Base-by-base conservation (phyloP, 768 basidiomycete genomes). In the Mycena latifolia region DNA sequence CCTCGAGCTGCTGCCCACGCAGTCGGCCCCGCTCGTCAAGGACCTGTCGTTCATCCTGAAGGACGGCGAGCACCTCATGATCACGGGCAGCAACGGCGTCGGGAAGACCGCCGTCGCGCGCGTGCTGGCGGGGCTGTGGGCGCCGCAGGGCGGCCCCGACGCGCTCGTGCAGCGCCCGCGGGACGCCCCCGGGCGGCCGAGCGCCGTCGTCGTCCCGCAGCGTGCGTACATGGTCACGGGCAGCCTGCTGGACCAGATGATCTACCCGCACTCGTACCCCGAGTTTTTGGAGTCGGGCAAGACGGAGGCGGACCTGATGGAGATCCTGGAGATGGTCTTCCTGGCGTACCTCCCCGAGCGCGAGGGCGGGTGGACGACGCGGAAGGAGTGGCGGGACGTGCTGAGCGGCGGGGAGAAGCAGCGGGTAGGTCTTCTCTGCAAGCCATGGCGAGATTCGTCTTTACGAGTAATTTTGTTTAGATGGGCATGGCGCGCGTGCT, bases 381-480 rank as follows among this genome's bases (percentile, higher is more conserved):
- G 91, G 73, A 98, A 98, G 78, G 96, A 98, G 77, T 99, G 96
- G 96, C 87, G 95, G 68, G 95, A 98, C 78, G 94, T 98, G 48
- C 80, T 97, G 72, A 96, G 94, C 71, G 97, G 97, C 0, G 97
- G 97, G 0, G 97, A 98, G 86, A 98, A 98, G 79, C 97, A 99
- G 78, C 79, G 96, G 73, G 91, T 92, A 65, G 41, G 9, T 43
- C 39, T 52, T 24, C 37, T 14, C 35, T 55, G n/a, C 27, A 15
- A 33, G 41, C 12, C n/a, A 12, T 35, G 6, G 33, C 61, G 55
- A 18, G n/a, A 15, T 62, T 51, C 14, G 55, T 59, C 24, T 63
- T 72, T 54, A 18, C 17, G 7, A 31, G 28, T n/a, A 29, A 43
- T 25, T 41, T 27, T 33, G 10, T 31, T 7, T 72, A 92, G 88